These are phyloP conservation scores for Monilinia polystroma DNA, from an alignment of 2,329 filamentous ascomycete genomes.

Conservation along the genomic window DNA sequence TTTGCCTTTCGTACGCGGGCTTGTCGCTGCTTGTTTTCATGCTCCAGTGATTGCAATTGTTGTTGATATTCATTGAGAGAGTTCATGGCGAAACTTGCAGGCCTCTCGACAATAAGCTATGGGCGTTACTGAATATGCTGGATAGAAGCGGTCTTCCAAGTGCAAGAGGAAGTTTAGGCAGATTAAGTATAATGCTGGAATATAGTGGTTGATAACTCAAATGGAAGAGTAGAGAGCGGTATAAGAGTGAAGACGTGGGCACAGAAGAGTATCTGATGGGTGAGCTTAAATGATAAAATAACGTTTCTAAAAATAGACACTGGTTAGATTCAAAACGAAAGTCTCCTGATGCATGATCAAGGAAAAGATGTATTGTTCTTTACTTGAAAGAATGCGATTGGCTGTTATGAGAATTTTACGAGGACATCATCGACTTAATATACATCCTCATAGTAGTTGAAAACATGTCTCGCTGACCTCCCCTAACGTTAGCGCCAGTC, in stretches of 20 bases:
- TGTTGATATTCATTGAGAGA: conserved; percentile 7
- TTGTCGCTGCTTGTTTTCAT: conserved; percentile 18
- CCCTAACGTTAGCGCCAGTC: conserved; percentile 4
- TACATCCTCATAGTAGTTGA: neutral
- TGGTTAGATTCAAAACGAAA: conserved; percentile 6
- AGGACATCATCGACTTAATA: conserved; percentile 10
- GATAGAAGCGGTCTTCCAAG: neutral
- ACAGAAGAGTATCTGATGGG: neutral
- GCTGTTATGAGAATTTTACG: neutral
- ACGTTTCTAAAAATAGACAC: conserved; percentile 15
- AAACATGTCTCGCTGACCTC: neutral
- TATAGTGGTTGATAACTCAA: neutral
- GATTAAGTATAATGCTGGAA: neutral
- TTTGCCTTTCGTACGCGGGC: neutral
- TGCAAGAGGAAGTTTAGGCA: neutral
- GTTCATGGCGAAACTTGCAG: neutral
- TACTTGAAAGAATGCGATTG: neutral
- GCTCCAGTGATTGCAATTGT: conserved; percentile 9
- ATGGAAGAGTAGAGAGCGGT: neutral
- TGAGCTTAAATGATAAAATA: conserved; percentile 2
- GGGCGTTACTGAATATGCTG: neutral
- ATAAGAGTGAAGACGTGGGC: neutral
- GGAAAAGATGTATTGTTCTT: neutral
- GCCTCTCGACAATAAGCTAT: neutral
- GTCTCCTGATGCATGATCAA: neutral